Conservation (phyloP, 1,284 basidiomycete species). For the Sanghuangporus baumii region DNA sequence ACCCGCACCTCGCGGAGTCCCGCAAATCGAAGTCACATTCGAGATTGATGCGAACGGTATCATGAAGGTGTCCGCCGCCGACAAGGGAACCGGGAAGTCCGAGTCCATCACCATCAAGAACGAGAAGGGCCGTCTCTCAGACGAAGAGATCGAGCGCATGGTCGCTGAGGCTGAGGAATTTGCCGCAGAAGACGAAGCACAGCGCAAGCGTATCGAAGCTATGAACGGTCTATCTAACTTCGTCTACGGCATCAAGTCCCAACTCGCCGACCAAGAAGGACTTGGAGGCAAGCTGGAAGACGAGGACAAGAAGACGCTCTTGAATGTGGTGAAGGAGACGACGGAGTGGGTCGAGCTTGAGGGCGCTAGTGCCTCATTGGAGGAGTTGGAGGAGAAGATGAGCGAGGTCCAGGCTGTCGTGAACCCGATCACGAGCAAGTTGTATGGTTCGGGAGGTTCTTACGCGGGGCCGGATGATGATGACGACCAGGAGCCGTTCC, state of each 20-base stretch:
- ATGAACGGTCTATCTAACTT: slow-evolving; percentile 75
- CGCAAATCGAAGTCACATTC: slow-evolving; percentile 92
- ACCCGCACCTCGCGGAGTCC: slow-evolving; percentile 91
- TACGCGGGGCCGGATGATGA: slow-evolving; percentile 31
- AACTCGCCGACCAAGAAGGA: slow-evolving; percentile 82
- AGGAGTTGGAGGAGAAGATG: slow-evolving; percentile 91
- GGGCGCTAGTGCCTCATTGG: slow-evolving; percentile 69
- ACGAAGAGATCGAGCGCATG: slow-evolving; percentile 91
- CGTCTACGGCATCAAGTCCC: slow-evolving; percentile 81
- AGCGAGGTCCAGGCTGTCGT: slow-evolving; percentile 68
- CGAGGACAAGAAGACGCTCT: slow-evolving; percentile 86
- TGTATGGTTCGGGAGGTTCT: slow-evolving; percentile 45
- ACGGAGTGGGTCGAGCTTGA: slow-evolving; percentile 89
- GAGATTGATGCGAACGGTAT: slow-evolving; percentile 94
- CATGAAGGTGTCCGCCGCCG: slow-evolving; percentile 81
- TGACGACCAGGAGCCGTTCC: slow-evolving; percentile 52
- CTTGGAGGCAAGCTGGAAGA: slow-evolving; percentile 85
- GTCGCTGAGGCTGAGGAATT: slow-evolving; percentile 90
- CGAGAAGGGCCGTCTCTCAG: slow-evolving; percentile 77
- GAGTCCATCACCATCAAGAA: slow-evolving; percentile 88
- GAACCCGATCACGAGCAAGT: slow-evolving; percentile 73
- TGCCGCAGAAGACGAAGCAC: slow-evolving; percentile 78
- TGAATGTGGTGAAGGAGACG: slow-evolving; percentile 81
- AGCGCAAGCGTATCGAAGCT: slow-evolving; percentile 86
- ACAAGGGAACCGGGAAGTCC: slow-evolving; percentile 91